phyloP scores from a whole-genome alignment of 202 grass and related monocot species.

The Setaria italica region DNA sequence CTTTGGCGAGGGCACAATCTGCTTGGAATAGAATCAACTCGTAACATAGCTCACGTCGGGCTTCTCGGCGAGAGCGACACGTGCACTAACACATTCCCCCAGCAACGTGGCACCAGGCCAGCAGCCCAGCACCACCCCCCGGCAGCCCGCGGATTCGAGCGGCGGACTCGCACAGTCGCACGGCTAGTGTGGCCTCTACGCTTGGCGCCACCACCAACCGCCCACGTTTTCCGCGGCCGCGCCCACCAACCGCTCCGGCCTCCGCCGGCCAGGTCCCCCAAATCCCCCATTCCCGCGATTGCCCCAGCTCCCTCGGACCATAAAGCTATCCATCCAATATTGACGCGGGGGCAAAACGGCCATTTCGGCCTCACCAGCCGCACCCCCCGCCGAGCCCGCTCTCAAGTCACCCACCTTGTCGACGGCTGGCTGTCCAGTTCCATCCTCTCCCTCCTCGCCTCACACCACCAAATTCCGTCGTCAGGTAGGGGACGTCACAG shows the following conservation, averaged over 20 bases:
- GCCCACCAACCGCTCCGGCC: constrained; percentile 29
- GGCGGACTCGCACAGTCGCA: neutral
- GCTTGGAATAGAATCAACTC: neutral
- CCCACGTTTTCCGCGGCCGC: neutral
- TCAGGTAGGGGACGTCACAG: constrained; percentile 10
- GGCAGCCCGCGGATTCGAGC: no score
- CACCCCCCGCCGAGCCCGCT: neutral
- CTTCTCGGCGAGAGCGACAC: neutral
- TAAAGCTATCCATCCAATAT: neutral
- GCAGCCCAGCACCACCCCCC: no score
- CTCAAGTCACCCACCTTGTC: neutral
- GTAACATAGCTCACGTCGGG: neutral
- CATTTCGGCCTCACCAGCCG: neutral
- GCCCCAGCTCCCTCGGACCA: neutral
- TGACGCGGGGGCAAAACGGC: constrained; percentile 10
- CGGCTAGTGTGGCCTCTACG: constrained; percentile 9
- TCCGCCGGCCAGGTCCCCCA: neutral
- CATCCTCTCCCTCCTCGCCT: constrained; percentile 5
- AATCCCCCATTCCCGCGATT: neutral
- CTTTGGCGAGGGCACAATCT: neutral
- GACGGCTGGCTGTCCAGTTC: constrained; percentile 20
- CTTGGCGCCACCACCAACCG: constrained; percentile 41
- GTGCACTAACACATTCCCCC: neutral
- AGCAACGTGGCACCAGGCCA: neutral
- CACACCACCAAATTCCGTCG: constrained; percentile 8